Evolutionary conservation across 306 rosid genomes (phyloP).

Genomic region (Sphenostylis stenocarpa): DNA sequence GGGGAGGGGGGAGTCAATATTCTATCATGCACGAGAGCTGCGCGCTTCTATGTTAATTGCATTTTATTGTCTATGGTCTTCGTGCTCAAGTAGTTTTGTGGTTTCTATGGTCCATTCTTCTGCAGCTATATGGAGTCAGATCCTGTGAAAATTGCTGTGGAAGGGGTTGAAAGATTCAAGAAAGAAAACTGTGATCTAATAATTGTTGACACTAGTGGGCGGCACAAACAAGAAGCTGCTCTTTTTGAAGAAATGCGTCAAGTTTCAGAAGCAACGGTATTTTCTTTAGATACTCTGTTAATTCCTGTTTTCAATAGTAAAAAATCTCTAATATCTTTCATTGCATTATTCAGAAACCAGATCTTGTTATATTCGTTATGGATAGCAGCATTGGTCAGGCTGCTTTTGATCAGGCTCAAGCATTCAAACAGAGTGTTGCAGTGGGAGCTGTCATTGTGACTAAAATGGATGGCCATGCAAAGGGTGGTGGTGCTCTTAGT

Average conservation of each 20-base stretch:
- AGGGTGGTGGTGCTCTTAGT: slow-evolving; percentile 87
- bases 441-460: slow-evolving; percentile 83
- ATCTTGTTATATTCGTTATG: slow-evolving; percentile 83
- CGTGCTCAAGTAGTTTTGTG: slow-evolving; percentile 26
- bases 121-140: slow-evolving; percentile 75
- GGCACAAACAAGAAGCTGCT: slow-evolving; percentile 84
- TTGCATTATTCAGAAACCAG: slow-evolving; percentile 62
- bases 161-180: slow-evolving; percentile 76
- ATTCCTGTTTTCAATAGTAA: not conserved
- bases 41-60: not conserved
- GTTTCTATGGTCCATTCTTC: not conserved
- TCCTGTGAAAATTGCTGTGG: slow-evolving; percentile 73
- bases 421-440: slow-evolving; percentile 72
- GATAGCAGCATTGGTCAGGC: slow-evolving; percentile 90
- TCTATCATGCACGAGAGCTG: no score
- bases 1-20: no score
- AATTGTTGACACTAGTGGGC: slow-evolving; percentile 83
- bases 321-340: slow-evolving; percentile 21
- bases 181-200: slow-evolving; percentile 78
- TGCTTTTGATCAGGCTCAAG: slow-evolving; percentile 84
- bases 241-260: slow-evolving; percentile 92
- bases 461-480: slow-evolving; percentile 86
- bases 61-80: not conserved
- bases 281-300: slow-evolving; percentile 21
- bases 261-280: slow-evolving; percentile 83